Evolutionary conservation across 768 basidiomycete species (phyloP).

Genomic region (Mycena metata): DNA sequence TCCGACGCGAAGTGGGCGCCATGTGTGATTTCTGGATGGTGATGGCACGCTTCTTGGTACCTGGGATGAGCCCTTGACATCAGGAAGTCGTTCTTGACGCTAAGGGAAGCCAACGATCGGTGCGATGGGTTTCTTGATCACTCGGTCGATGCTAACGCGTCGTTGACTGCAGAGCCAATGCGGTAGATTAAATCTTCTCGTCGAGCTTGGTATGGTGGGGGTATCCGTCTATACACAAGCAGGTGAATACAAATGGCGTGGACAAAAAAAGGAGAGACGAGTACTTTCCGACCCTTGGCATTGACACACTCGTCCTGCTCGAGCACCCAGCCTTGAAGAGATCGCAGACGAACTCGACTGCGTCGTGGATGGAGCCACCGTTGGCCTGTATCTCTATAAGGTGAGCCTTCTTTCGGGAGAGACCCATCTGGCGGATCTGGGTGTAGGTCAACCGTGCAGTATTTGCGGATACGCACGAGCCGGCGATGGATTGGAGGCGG

Average conservation of each 20-base stretch:
- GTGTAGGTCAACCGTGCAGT: constrained; percentile 99
- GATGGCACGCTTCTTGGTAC: constrained; percentile 98
- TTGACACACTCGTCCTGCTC: constrained; percentile 98
- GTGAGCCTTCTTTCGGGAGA: constrained; percentile 99
- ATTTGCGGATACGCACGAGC: constrained; percentile 99
- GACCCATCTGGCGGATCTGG: constrained; percentile 97
- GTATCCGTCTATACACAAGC: constrained; percentile 79
- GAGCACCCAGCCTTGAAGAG: constrained; percentile 93
- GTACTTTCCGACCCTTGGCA: constrained; percentile 98
- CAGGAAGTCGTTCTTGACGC: constrained; percentile 98
- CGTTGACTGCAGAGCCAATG: constrained; percentile 83
- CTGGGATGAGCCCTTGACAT: constrained; percentile 97
- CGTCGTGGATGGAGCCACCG: too few species aligned
- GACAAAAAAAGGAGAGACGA: constrained; percentile 50
- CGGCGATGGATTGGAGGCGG: too few species aligned
- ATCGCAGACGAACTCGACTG: constrained; percentile 91
- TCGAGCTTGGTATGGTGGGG: constrained; percentile 98
- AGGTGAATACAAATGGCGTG: constrained; percentile 22
- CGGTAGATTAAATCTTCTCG: constrained; percentile 99
- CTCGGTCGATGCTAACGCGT: constrained; percentile 92
- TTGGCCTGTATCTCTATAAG: too few species aligned
- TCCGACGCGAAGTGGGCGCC: too few species aligned
- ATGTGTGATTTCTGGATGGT: constrained; percentile 97
- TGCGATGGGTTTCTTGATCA: constrained; percentile 93
- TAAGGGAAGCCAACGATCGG: constrained; percentile 99